Evolutionary conservation across 2,329 filamentous ascomycete genomes (phyloP), one percentile per base, ranked within the genome.

Genomic region (Ascosphaera aggregata): DNA sequence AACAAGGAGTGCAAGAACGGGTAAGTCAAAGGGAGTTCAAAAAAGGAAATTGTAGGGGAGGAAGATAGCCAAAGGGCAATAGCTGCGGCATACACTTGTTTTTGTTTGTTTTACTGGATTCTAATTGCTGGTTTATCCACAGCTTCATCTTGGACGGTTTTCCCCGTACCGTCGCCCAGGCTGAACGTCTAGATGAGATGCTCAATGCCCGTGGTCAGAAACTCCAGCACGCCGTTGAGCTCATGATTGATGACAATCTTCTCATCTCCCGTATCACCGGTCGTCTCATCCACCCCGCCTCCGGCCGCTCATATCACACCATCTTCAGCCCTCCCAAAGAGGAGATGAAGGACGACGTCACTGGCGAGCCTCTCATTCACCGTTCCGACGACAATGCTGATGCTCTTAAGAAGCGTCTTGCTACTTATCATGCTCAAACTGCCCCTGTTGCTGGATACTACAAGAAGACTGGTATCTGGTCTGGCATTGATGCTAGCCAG

Each of bases 141-240:
- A 93, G 86, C 50, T 98, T 98, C 69, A 98, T 98, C 55, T 80
- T 98, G 51, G 89, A 98, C 58, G 89, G 89, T 48, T 98, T 98
- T 71, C 89, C 89, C 42, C 81, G 89, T 54, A 98, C 89, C 42
- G 86, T 98, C 39, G 74, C 81, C 42, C 89, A 98, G 63, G 89
- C 89, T 44, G 76, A 94, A 66, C 76, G 85, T 54, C 77, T 98
- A 54, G 89, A 98, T 61, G 67, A 71, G 50, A 98, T 98, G 89
- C 77, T 98, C 46, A 54, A 62, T 39, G 67, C 66, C 46, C 76
- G 80, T 58, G 67, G 76, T 49, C 79, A 91, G 64, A 79, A 75
- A 51, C 76, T 98, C 48, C 81, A 93, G 63, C 85, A 95, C 63
- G 89, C 86, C 45, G 67, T 98, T 43, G 86, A 98, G 67, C 78